A percentile compares a stretch with the other conserved stretches of the same genome.
phyloP scores from a whole-genome alignment of 1,284 basidiomycete genomes.

The Puccinia coronata region DNA sequence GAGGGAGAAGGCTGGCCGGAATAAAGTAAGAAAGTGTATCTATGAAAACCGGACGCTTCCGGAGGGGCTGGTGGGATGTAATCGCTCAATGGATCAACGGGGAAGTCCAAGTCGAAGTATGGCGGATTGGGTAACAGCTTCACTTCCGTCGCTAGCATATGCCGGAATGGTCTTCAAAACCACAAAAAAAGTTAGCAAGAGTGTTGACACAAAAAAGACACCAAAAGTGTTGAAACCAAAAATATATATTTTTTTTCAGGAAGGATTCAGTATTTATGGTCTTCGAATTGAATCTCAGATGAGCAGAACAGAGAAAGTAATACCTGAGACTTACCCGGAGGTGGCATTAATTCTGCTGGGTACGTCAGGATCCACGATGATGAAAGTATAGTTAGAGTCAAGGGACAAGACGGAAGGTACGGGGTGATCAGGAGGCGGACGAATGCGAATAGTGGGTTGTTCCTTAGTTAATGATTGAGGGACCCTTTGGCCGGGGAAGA shows the following conservation, averaged over 20 bases:
- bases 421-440: background rate
- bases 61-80: background rate
- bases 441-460: constrained; percentile 1
- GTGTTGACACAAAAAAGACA: too few relatives aligned
- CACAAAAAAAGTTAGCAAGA: background rate
- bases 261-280: too few relatives aligned
- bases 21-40: constrained; percentile 33
- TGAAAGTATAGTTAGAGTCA: constrained; percentile 9
- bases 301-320: too few relatives aligned
- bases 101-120: constrained; percentile 12
- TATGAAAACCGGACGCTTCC: constrained; percentile 22
- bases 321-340: background rate
- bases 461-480: background rate
- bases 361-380: constrained; percentile 27
- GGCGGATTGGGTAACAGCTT: background rate
- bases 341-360: constrained; percentile 16
- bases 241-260: too few relatives aligned
- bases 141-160: constrained; percentile 20
- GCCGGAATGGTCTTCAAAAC: constrained; percentile 4
- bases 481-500: constrained; percentile 28
- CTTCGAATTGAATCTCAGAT: too few relatives aligned
- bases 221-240: too few relatives aligned
- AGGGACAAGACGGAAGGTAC: background rate
- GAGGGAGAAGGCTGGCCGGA: background rate
- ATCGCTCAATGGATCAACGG: background rate